Evolutionary conservation across 1,284 basidiomycete species (phyloP).

Genomic region (Pholiota adiposa): DNA sequence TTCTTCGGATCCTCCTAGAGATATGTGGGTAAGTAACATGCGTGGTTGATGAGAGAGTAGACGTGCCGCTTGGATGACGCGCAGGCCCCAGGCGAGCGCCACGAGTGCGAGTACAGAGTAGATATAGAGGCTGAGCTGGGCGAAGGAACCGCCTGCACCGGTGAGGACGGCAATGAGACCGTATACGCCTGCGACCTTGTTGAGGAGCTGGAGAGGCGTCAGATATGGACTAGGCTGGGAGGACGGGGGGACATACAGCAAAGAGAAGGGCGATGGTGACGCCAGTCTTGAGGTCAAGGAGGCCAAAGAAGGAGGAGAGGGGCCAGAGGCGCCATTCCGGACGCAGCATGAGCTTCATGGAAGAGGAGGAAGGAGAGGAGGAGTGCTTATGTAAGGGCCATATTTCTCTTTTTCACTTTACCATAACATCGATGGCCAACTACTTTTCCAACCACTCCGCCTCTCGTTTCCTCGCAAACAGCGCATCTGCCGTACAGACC

Average conservation of each 20-base stretch:
- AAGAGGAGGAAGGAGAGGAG: conserved; percentile 23
- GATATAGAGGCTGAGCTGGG: conserved; percentile 90
- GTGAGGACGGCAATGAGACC: conserved; percentile 91
- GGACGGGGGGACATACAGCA: conserved; percentile 58
- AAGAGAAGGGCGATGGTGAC: conserved; percentile 87
- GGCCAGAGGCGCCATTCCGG: conserved; percentile 82
- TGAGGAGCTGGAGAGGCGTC: conserved; percentile 69
- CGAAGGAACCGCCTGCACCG: conserved; percentile 84
- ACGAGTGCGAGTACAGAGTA: conserved; percentile 89
- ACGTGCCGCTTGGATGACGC: conserved; percentile 79
- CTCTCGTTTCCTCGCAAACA: conserved; percentile 66
- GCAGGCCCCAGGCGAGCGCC: conserved; percentile 87
- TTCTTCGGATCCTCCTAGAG: conserved; percentile 83
- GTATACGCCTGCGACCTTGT: conserved; percentile 98
- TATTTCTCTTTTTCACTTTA: conserved; percentile 27
- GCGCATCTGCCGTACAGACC: conserved; percentile 25
- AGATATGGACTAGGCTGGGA: not conserved
- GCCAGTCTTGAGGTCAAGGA: conserved; percentile 90
- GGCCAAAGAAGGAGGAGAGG: conserved; percentile 79
- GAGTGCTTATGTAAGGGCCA: conserved; percentile 31
- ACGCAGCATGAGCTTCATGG: conserved; percentile 79
- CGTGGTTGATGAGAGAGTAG: conserved; percentile 9
- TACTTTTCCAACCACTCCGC: conserved; percentile 85
- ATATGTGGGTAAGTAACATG: conserved; percentile 10
- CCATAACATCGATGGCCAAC: conserved; percentile 44